Evolutionary conservation across 371 early-diverging fungal species (phyloP).

Genomic region (Mortierella sp.): DNA sequence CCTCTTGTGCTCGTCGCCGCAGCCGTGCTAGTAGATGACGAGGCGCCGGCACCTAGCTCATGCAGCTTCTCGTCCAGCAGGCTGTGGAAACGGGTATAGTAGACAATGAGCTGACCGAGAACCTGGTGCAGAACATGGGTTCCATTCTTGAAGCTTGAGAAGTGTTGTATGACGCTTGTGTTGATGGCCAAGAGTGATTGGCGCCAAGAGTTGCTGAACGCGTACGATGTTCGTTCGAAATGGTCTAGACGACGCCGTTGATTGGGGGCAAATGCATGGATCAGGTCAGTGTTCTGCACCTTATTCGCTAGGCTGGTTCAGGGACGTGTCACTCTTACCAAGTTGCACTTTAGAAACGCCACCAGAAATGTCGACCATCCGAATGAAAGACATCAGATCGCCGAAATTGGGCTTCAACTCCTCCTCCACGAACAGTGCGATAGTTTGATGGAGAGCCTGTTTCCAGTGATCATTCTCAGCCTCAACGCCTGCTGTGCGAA

Average conservation of each 20-base stretch:
- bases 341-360: slow-evolving; percentile 47
- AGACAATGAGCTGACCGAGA: slow-evolving; percentile 85
- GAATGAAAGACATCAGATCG: slow-evolving; percentile 78
- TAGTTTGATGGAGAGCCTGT: slow-evolving; percentile 72
- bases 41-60: slow-evolving; percentile 12
- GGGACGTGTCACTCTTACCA: slow-evolving; percentile 20
- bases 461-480: slow-evolving; percentile 80
- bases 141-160: slow-evolving; percentile 93
- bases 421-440: slow-evolving; percentile 86
- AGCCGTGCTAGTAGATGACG: background rate
- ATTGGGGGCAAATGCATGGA: background rate
- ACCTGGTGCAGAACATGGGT: slow-evolving; percentile 88
- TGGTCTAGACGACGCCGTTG: slow-evolving; percentile 27
- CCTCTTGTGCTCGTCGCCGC: slow-evolving; percentile 29
- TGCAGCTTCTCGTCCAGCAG: slow-evolving; percentile 73
- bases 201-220: slow-evolving; percentile 87
- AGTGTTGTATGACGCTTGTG: slow-evolving; percentile 84
- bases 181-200: slow-evolving; percentile 78
- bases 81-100: slow-evolving; percentile 86
- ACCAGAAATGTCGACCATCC: slow-evolving; percentile 67
- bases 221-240: slow-evolving; percentile 72
- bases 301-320: background rate
- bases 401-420: slow-evolving; percentile 86
- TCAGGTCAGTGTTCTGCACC: too few species aligned
- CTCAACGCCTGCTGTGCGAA: slow-evolving; percentile 70